Evolutionary conservation across 169 alveolate genomes (phyloP).

Genomic region (Babesia bovis): DNA sequence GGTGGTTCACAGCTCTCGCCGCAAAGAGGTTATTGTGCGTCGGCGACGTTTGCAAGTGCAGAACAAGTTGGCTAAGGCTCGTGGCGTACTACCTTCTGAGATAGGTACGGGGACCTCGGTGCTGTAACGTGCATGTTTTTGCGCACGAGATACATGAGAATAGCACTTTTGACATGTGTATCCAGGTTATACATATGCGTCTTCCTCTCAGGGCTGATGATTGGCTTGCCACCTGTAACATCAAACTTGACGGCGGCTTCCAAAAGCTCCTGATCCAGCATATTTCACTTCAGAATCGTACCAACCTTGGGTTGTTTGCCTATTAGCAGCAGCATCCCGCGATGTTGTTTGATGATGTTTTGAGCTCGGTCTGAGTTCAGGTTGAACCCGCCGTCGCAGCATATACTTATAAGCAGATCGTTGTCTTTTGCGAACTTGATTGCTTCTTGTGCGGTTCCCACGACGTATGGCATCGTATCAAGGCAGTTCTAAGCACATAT

Average conservation of each 20-base stretch:
- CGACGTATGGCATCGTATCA: conserved; percentile 55
- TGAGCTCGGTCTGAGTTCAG: conserved; percentile 30
- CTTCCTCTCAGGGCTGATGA: no score
- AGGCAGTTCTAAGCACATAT: conserved; percentile 50
- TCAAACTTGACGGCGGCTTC: conserved; percentile 38
- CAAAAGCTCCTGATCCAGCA: conserved; percentile 34
- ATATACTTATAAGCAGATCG: conserved; percentile 33
- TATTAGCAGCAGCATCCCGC: conserved; percentile 51
- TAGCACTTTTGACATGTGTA: conserved; percentile 23
- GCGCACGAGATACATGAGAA: conserved; percentile 42
- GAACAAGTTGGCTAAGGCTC: conserved; percentile 38
- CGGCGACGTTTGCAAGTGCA: conserved; percentile 33
- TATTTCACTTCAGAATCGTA: neutral
- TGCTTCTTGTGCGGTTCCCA: conserved; percentile 42
- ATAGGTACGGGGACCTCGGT: conserved; percentile 40
- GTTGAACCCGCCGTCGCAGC: conserved; percentile 32
- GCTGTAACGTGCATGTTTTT: conserved; percentile 10
- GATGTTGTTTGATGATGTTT: conserved; percentile 22
- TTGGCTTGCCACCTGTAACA: no score
- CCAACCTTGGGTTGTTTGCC: conserved; percentile 57
- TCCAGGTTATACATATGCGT: conserved; percentile 22
- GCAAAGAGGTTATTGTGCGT: conserved; percentile 30
- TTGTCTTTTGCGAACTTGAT: conserved; percentile 55
- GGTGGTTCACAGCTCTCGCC: conserved; percentile 20
- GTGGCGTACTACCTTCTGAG: conserved; percentile 11